These are phyloP conservation scores for Xylariaceae sp. DNA, from an alignment of 2,329 filamentous ascomycete genomes.

Conservation along the genomic window DNA sequence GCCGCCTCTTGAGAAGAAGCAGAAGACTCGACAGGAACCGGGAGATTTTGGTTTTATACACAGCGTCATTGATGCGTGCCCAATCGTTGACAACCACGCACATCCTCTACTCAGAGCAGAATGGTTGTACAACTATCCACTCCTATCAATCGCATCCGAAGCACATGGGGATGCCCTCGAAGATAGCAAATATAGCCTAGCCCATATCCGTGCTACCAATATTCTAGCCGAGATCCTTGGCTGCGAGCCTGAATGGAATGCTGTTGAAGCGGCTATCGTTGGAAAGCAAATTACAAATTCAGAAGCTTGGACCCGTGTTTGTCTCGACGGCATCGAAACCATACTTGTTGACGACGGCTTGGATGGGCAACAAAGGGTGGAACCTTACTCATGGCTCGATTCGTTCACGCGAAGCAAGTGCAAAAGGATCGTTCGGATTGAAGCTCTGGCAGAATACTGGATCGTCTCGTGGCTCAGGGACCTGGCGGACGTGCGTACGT, in stretches of 20 bases:
- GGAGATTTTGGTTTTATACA: not conserved
- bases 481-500: no score
- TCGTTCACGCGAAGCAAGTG: conserved; percentile 59
- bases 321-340: conserved; percentile 67
- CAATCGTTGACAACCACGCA: conserved; percentile 71
- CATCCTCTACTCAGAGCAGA: conserved; percentile 61
- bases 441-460: conserved; percentile 64
- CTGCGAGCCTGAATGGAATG: conserved; percentile 60
- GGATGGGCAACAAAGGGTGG: conserved; percentile 49
- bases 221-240: conserved; percentile 64
- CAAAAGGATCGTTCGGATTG: conserved; percentile 74
- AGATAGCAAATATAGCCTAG: conserved; percentile 58
- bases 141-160: conserved; percentile 66
- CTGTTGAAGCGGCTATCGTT: conserved; percentile 42
- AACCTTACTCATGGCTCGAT: conserved; percentile 62
- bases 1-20: no score
- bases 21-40: no score
- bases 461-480: no score
- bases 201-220: conserved; percentile 65
- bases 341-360: conserved; percentile 78
- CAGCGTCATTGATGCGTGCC: conserved; percentile 45
- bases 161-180: conserved; percentile 65
- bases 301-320: conserved; percentile 57
- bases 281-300: conserved; percentile 42
- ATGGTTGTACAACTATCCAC: conserved; percentile 42